Base-by-base conservation (phyloP, 2,329 filamentous ascomycete species). In the Xylaria hypoxylon region DNA sequence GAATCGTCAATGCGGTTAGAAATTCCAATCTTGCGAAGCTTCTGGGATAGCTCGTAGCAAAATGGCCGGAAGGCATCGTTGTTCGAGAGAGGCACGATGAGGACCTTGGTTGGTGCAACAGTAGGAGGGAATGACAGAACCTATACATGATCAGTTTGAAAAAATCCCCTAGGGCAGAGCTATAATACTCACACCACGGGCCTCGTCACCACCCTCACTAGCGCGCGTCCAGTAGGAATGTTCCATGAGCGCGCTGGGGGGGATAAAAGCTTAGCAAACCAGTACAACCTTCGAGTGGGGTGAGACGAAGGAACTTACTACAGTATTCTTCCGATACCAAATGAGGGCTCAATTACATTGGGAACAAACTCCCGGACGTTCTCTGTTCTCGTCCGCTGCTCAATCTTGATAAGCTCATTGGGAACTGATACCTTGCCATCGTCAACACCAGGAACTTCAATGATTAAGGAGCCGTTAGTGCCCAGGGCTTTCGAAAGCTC, bases 261-360 rank as follows among this genome's bases (percentile, higher is more conserved):
- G 40, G 44, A 57, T 40, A 4, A 13, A 52, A 15, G 17, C 7
- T 68, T 59, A 68, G 66, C 26, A 48, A 58, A 44, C 35, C 19
- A 28, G 24, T 28, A 42, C 33, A 19, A 40, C 24, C 19, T 26
- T 40, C 4, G 6, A 7, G 28, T 22, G 19, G 17, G 28, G 0
- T 11, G 22, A 5, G 26, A 17, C 13, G 7, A 15, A 19, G 31
- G 17, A 38, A 52, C 67, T 59, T 61, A 69, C 67, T 97, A 98
- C 65, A 98, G 84, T 69, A 98, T 97, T 74, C 95, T 89, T 67
- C 95, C 96, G 76, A 98, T 97, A 84, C 95, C 95, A 75, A 98
- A 99, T 0, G 95, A 98, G 1, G 95, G 96, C 83, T 99, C 96
- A 73, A 98, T 96, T 53, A 97, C 94, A 77, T 97, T 97, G 67